phyloP scores from a whole-genome alignment of 2,329 filamentous ascomycete genomes.

The Aspergillus neotritici region DNA sequence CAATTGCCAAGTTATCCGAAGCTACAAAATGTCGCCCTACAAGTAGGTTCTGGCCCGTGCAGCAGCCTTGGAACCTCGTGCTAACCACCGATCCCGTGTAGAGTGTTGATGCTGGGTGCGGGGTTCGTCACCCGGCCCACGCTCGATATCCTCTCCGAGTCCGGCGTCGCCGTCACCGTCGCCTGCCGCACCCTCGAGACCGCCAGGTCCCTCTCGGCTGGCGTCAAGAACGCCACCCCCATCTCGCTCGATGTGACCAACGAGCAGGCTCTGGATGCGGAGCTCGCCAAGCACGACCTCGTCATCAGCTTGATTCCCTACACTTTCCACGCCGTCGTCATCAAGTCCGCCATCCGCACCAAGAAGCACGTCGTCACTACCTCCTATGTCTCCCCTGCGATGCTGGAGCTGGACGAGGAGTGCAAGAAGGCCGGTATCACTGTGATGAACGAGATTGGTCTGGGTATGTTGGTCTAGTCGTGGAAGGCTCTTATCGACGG shows the following conservation, averaged over 20 bases:
- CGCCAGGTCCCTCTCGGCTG: conserved; percentile 67
- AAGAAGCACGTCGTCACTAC: conserved; percentile 98
- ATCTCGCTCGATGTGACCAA: conserved; percentile 82
- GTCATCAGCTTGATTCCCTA: conserved; percentile 85
- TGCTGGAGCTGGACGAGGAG: conserved; percentile 78
- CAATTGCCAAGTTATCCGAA: too few relatives aligned
- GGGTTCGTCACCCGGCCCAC: conserved; percentile 54
- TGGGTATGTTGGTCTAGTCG: conserved; percentile 33
- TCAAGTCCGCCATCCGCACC: conserved; percentile 84
- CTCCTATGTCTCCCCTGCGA: conserved; percentile 85
- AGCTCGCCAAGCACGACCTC: conserved; percentile 58
- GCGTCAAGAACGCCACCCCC: conserved; percentile 65
- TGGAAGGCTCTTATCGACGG: not conserved
- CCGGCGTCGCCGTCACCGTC: conserved; percentile 60
- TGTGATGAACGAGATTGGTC: conserved; percentile 94
- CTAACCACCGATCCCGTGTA: too few relatives aligned
- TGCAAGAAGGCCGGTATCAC: conserved; percentile 89
- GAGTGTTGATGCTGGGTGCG: too few relatives aligned
- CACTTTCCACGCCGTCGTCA: conserved; percentile 79
- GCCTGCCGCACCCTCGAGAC: conserved; percentile 76
- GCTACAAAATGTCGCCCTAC: too few relatives aligned
- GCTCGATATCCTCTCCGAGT: conserved; percentile 56
- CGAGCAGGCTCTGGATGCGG: conserved; percentile 65
- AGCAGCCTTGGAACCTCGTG: too few relatives aligned
- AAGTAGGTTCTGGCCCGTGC: too few relatives aligned